These are phyloP conservation scores for Leccinum rimulosum DNA, from an alignment of 768 basidiomycete species.

Conservation along the genomic window DNA sequence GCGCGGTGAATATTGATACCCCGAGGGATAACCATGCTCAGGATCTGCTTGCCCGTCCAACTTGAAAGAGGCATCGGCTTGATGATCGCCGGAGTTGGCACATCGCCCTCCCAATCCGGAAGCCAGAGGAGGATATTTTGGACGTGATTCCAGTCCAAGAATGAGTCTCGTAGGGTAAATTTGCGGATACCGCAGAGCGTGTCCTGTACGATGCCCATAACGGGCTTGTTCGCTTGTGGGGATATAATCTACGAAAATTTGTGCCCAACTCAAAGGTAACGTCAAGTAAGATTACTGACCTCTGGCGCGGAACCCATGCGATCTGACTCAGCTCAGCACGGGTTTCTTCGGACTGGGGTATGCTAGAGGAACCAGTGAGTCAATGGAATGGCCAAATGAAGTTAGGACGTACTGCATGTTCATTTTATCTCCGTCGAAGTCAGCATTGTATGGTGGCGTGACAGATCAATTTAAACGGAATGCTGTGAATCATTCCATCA, in stretches of 20 bases:
- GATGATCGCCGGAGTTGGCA: slow-evolving; percentile 91
- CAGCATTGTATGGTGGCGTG: slow-evolving; percentile 98
- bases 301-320: slow-evolving; percentile 97
- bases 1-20: slow-evolving; percentile 91
- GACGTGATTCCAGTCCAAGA: slow-evolving; percentile 93
- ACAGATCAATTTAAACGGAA: slow-evolving; percentile 98
- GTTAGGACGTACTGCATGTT: slow-evolving; percentile 91
- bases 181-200: slow-evolving; percentile 97
- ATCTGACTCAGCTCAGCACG: slow-evolving; percentile 97
- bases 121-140: slow-evolving; percentile 99
- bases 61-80: slow-evolving; percentile 96
- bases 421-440: slow-evolving; percentile 99
- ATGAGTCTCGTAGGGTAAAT: slow-evolving; percentile 92
- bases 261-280: background rate
- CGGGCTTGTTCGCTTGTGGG: slow-evolving; percentile 98
- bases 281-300: slow-evolving; percentile 39
- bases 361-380: slow-evolving; percentile 44
- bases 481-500: slow-evolving; percentile 46
- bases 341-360: slow-evolving; percentile 98
- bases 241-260: slow-evolving; percentile 77
- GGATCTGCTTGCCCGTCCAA: slow-evolving; percentile 98
- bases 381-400: slow-evolving; percentile 4
- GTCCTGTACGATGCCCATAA: slow-evolving; percentile 99
- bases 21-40: slow-evolving; percentile 87
- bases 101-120: slow-evolving; percentile 92